Evolutionary conservation across 257 asterid species (phyloP).

Genomic region (Eucommia ulmoides): DNA sequence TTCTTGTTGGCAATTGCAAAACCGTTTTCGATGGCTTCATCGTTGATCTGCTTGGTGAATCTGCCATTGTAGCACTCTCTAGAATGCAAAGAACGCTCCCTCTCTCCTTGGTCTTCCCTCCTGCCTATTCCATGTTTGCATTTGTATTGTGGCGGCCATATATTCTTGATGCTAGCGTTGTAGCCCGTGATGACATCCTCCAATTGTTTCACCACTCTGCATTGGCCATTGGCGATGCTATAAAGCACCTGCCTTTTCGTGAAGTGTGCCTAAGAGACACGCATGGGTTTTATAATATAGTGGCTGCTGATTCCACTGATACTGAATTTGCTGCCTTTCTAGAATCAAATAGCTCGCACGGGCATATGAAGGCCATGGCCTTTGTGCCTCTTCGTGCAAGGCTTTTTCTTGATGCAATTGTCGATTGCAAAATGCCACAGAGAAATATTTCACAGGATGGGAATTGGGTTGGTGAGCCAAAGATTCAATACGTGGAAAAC

Average conservation of each 20-base stretch:
- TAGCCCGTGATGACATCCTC: slow-evolving; percentile 64
- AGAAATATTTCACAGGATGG: slow-evolving; percentile 35
- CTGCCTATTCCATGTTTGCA: slow-evolving; percentile 82
- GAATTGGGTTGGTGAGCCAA: slow-evolving; percentile 54
- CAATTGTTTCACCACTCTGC: slow-evolving; percentile 53
- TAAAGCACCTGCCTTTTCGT: slow-evolving; percentile 88
- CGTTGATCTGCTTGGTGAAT: slow-evolving; percentile 83
- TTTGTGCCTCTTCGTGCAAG: slow-evolving; percentile 94
- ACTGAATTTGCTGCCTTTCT: slow-evolving; percentile 69
- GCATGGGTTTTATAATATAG: slow-evolving; percentile 54
- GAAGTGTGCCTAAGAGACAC: slow-evolving; percentile 87
- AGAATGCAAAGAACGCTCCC: slow-evolving; percentile 82
- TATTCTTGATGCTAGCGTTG: slow-evolving; percentile 41
- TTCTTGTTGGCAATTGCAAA: slow-evolving; percentile 92
- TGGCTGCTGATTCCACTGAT: slow-evolving; percentile 66
- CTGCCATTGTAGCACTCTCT: slow-evolving; percentile 65
- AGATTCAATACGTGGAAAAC: slow-evolving; percentile 49
- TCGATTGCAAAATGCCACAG: slow-evolving; percentile 72
- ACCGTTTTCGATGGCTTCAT: slow-evolving; percentile 81
- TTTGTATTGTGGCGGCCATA: slow-evolving; percentile 72
- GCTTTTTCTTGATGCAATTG: slow-evolving; percentile 72
- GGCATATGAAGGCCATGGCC: slow-evolving; percentile 55
- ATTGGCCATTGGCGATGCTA: slow-evolving; percentile 53
- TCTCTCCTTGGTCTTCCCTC: slow-evolving; percentile 63
- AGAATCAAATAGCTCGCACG: slow-evolving; percentile 51